Base-by-base conservation (phyloP, 2,329 filamentous ascomycete genomes). In the Monosporascus sp. region DNA sequence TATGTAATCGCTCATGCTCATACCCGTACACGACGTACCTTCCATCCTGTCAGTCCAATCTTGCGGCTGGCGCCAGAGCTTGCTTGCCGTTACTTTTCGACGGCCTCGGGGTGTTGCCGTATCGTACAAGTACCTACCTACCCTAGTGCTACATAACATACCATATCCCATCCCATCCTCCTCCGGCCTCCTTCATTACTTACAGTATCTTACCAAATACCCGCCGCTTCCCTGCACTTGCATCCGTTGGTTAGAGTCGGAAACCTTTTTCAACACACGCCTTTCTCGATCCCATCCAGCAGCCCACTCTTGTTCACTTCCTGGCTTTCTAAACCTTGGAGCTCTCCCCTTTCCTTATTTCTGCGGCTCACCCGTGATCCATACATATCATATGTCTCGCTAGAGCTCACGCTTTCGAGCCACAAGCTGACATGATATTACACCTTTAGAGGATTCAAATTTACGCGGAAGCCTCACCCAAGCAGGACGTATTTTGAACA, bases 181-280 rank as follows among this genome's bases (percentile, higher is more conserved):
- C 54, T 51, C 48, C 61, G 56, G 52, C 56, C 57, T 58, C 50
- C 54, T 59, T 56, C 56, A 60, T 60, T 63, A 62, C 42, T 20
- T 41, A 41, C 17, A 8, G 38, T 41, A 41, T 41, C 42, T 34
- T 34, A 14, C 31, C 31, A 34, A 34, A 34, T 61, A 60, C 56
- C 57, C 57, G 57, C 56, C 54, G 57, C 42, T 46, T 44, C 24
- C 42, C 42, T 46, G 24, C 42, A 46, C 22, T 46, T 22, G 22
- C 22, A 46, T 46, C 42, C 24, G 42, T 46, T 46, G 42, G 6
- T 25, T 34, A 34, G 31, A 34, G 31, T 34, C 31, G 9, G 42
- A 46, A 46, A 46, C 42, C 42, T n/a, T 46, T 27, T 44, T 44
- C 42, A 18, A 46, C 22, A 31, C 24, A 9, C 42, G 24, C 42